Base-by-base conservation (phyloP, 1,284 basidiomycete genomes). In the Moesziomyces sp. region DNA sequence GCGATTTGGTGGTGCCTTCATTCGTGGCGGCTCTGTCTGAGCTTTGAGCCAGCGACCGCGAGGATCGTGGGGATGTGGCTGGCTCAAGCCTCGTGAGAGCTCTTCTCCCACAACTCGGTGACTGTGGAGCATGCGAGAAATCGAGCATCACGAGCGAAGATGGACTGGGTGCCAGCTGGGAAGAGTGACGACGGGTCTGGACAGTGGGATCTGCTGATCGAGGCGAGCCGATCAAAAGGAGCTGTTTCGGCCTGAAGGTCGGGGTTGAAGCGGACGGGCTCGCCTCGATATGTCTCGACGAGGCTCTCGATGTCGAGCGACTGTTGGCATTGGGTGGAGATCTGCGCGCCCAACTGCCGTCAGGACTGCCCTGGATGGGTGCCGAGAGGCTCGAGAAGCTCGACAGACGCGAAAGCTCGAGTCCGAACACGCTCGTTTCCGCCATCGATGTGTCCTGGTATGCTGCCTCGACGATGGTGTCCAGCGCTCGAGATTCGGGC, bases 161-260 rank as follows among this genome's bases (percentile, higher is more conserved):
- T 6, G 16, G 5, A 18, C 38, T 40, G 2, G 16, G 38, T 1
- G 16, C 18, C 4, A 6, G 1, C 5, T 18, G 14, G 3, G 38
- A 18, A 40, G 38, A 7, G 14, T 16, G 38, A 18, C 38, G 38
- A 16, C 35, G 35, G 3, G 16, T 14, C 35, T 38, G 35, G 5
- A 18, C 11, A 6, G 35, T 4, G 6, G 35, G 35, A 6, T 38
- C 35, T 14, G 48, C 28, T 23, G 48, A 28, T 7, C 28, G 30
- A 21, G 52, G 47, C 1, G 45, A 18, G 23, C 57, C 35, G 16
- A 48, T 43, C 21, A 66, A 19, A 7, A 66, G 49, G 14, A 66
- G 46, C 19, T 50, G 43, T 34, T 56, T 66, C 0, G 63, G 63
- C 43, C 38, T 51, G 58, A 66, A 66, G 5, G 42, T 26, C 0